Evolutionary conservation across 2,329 filamentous ascomycete genomes (phyloP).

Genomic region (Nectriaceae sp.): DNA sequence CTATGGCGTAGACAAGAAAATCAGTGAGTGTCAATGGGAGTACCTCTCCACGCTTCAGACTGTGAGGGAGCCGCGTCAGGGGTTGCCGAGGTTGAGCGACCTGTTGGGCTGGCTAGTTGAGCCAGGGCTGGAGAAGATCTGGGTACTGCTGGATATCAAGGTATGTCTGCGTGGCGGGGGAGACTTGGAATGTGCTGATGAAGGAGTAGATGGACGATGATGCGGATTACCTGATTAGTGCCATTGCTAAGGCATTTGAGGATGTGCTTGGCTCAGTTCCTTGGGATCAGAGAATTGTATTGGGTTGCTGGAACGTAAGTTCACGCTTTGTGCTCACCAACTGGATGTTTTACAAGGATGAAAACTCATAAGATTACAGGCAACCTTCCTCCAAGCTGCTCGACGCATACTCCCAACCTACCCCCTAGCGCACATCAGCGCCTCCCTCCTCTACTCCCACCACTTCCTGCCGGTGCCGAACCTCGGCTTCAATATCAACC

Average conservation of each 20-base stretch:
- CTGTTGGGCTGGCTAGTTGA: constrained; percentile 70
- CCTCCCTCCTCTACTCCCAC: constrained; percentile 66
- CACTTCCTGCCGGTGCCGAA: constrained; percentile 67
- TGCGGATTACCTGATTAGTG: constrained; percentile 67
- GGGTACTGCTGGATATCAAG: constrained; percentile 90
- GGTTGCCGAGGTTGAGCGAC: constrained; percentile 74
- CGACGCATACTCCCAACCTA: constrained; percentile 63
- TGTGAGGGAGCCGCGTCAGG: constrained; percentile 64
- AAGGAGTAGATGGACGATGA: constrained; percentile 65
- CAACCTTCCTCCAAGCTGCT: constrained; percentile 68
- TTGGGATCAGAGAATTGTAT: constrained; percentile 74
- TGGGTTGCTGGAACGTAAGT: constrained; percentile 79
- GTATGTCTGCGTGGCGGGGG: constrained; percentile 39
- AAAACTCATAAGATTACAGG: constrained; percentile 36
- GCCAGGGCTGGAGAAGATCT: constrained; percentile 67
- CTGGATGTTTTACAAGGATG: not conserved
- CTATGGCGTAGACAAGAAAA: constrained; percentile 72
- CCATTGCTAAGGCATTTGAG: constrained; percentile 65
- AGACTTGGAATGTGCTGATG: constrained; percentile 8
- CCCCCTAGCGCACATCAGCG: constrained; percentile 68
- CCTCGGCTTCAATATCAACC: constrained; percentile 77
- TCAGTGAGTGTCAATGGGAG: constrained; percentile 76
- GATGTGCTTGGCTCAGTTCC: constrained; percentile 50
- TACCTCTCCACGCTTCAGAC: constrained; percentile 72
- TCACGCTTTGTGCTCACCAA: constrained; percentile 1